Evolutionary conservation across 306 rosid genomes (phyloP), one percentile per base, ranked within the genome.

Genomic region (Cicer bijugum): DNA sequence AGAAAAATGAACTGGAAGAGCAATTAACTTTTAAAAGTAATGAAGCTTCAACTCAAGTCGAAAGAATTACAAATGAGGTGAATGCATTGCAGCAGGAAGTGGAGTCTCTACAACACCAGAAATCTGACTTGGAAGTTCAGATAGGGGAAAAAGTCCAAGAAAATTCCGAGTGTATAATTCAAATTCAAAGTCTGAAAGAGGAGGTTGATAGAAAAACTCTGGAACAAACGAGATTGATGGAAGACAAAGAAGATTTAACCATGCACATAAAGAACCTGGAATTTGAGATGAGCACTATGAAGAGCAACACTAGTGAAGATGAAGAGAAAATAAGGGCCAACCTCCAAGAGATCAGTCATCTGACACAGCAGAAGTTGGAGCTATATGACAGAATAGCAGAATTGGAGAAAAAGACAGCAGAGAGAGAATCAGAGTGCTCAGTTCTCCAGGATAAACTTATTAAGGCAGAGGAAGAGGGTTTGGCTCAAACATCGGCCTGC

Each of bases 181-280:
- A 89, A 75, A 57, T 90, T 35, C 90, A 89, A 85, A 74, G 33
- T 67, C 82, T 89, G 69, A 84, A 86, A 61, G 93, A 93, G 74
- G 92, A 88, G 69, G 78, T 88, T 19, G 83, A 67, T 45, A 75
- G 72, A 66, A 90, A 78, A 84, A 62, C 75, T 47, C 43, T 72
- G 17, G 88, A 85, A 56, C 84, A 87, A 37, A 23, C 2, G 28
- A 23, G 28, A 23, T 23, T 23, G 28, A 23, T 74, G 51, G 84
- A 84, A 87, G 93, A 87, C 74, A 81, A 6, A 69, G 89, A 86
- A 82, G 81, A 66, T 69, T 75, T 89, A 77, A 20, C 77, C 16
- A 68, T 48, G 46, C 82, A 71, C 74, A 68, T 84, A 61, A 83
- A 74, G 75, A 75, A 78, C 69, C 69, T 89, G 75, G 88, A 87